These are phyloP conservation scores for Leccinum sublutescens DNA, from an alignment of 768 basidiomycete genomes.

Conservation along the genomic window DNA sequence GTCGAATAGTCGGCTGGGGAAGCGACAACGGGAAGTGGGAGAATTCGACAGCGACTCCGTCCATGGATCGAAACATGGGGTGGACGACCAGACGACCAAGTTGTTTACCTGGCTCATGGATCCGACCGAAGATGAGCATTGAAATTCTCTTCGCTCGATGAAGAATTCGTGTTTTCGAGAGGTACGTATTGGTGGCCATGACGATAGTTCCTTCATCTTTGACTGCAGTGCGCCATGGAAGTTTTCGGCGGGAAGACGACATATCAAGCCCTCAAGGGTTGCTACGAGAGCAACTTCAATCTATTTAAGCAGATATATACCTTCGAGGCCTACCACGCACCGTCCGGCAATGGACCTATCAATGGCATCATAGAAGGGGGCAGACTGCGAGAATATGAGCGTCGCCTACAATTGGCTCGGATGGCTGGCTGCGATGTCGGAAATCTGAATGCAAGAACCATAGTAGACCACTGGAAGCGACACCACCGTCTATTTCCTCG, in stretches of 20 bases:
- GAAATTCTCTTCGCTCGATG: conserved; percentile 72
- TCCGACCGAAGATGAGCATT: conserved; percentile 67
- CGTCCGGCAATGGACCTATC: conserved; percentile 38
- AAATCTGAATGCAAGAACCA: conserved; percentile 67
- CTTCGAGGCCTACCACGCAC: conserved; percentile 51
- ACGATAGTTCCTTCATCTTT: conserved; percentile 1
- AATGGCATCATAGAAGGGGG: conserved; percentile 54
- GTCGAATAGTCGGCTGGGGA: conserved; percentile 25
- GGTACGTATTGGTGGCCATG: conserved; percentile 36
- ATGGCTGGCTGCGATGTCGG: conserved; percentile 68
- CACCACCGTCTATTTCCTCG: no score
- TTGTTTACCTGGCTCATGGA: conserved; percentile 81
- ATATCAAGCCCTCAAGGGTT: conserved; percentile 81
- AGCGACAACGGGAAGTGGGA: conserved; percentile 29
- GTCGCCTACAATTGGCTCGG: conserved; percentile 63
- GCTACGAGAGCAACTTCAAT: conserved; percentile 83
- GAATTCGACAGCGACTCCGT: conserved; percentile 37
- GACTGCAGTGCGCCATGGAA: conserved; percentile 59
- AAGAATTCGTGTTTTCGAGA: conserved; percentile 84
- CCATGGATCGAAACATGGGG: conserved; percentile 80
- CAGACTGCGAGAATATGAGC: conserved; percentile 68
- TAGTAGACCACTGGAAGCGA: conserved; percentile 61
- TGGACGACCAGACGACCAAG: conserved; percentile 76
- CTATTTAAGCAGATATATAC: conserved; percentile 80
- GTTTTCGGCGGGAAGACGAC: conserved; percentile 77